A percentile compares a stretch with the other conserved stretches of the same genome.
phyloP scores from a whole-genome alignment of 306 rosid species.

The Trifolium fragiferum region DNA sequence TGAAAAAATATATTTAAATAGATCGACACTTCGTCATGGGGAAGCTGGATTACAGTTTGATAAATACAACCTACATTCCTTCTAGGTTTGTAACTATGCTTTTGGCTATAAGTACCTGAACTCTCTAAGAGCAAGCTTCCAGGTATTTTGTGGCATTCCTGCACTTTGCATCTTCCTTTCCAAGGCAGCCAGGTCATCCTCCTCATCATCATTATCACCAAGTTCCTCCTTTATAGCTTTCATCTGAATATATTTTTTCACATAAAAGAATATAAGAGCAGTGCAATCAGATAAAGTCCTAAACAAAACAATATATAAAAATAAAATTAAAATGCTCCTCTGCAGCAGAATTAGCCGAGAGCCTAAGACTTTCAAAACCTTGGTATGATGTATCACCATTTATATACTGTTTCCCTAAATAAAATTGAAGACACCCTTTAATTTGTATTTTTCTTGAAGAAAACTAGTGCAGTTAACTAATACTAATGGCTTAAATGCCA shows the following conservation, averaged over 20 bases:
- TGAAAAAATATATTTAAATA: background rate
- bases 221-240: conserved; percentile 99
- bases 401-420: conserved; percentile 15
- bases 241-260: conserved; percentile 64
- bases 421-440: conserved; percentile 10
- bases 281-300: conserved; percentile 29
- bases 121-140: conserved; percentile 96
- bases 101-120: conserved; percentile 61
- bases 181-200: conserved; percentile 85
- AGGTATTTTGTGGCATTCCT: conserved; percentile 91
- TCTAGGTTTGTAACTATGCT: conserved; percentile 4
- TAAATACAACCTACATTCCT: background rate
- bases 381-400: conserved; percentile 33
- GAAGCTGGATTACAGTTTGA: background rate
- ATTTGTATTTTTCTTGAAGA: conserved; percentile 12
- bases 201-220: conserved; percentile 96
- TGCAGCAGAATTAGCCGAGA: conserved; percentile 31
- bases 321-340: conserved; percentile 27
- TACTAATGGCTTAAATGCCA: conserved; percentile 29
- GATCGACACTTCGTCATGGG: background rate
- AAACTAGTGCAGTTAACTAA: conserved; percentile 9
- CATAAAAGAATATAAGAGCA: conserved; percentile 33
- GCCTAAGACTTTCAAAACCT: conserved; percentile 3
- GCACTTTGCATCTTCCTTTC: conserved; percentile 98
- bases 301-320: conserved; percentile 4